These are phyloP conservation scores for Solanum verrucosum DNA, from an alignment of 257 asterid species.

Conservation along the genomic window DNA sequence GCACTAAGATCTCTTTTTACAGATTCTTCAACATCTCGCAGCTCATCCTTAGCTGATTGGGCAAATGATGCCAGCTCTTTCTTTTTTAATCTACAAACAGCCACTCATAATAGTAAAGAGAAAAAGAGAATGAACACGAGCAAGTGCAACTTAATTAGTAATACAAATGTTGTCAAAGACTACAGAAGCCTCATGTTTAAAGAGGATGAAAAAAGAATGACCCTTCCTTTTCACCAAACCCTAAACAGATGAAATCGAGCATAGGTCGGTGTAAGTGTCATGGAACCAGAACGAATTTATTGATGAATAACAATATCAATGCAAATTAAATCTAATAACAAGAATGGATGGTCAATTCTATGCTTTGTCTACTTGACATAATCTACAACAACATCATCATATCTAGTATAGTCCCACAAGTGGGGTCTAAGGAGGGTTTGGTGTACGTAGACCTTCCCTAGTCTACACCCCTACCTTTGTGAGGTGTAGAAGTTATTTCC, in stretches of 20 bases:
- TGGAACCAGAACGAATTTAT: not conserved
- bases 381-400: not conserved
- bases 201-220: not conserved
- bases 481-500: not conserved
- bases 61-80: constrained; percentile 71
- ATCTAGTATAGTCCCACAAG: not conserved
- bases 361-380: not conserved
- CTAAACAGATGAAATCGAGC: not conserved
- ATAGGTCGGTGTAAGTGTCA: not conserved
- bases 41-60: constrained; percentile 34
- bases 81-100: constrained; percentile 51
- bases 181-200: not conserved
- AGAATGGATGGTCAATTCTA: not conserved
- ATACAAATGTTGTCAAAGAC: not conserved
- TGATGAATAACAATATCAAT: not conserved
- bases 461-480: not conserved
- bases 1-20: constrained; percentile 12
- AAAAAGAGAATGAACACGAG: not conserved
- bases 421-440: not conserved
- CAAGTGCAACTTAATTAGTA: not conserved
- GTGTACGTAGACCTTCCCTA: not conserved
- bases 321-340: not conserved
- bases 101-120: constrained; percentile 3
- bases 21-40: constrained; percentile 20
- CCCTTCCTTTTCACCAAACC: not conserved